phyloP scores from a whole-genome alignment of 1,139 yeast genomes.

The Yamadazyma dendronema region DNA sequence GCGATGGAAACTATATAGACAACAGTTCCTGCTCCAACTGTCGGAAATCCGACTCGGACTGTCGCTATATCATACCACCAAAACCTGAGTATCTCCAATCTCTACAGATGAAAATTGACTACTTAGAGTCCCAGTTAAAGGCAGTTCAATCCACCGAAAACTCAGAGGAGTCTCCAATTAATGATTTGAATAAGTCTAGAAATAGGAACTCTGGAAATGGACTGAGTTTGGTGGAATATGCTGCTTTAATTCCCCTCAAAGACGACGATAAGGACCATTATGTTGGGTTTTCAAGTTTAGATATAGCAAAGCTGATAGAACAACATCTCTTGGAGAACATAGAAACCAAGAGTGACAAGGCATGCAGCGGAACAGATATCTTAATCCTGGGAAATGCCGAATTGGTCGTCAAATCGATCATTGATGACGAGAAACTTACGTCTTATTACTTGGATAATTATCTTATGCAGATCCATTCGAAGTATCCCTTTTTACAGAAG shows the following conservation, averaged over 20 bases:
- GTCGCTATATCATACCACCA: conserved; percentile 3
- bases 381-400: conserved; percentile 2
- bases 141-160: neutral
- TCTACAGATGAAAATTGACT: conserved; percentile 6
- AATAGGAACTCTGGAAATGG: too few species aligned
- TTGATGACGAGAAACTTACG: conserved; percentile 5
- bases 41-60: neutral
- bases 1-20: conserved; percentile 9
- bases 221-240: conserved; percentile 10
- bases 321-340: conserved; percentile 7
- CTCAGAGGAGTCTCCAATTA: neutral
- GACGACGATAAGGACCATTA: conserved; percentile 10
- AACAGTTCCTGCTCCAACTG: conserved; percentile 6
- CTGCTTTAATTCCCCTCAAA: conserved; percentile 12
- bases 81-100: conserved; percentile 6
- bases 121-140: conserved; percentile 5
- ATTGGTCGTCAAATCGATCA: conserved; percentile 1
- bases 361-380: neutral
- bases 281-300: conserved; percentile 9
- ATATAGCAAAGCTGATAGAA: conserved; percentile 10
- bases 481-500: conserved; percentile 10
- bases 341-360: neutral
- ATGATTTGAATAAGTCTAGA: too few species aligned
- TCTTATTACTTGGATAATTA: conserved; percentile 10
- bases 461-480: conserved; percentile 6